Percentiles rank a stretch among this genome's conserved stretches.
Conservation (phyloP, 495 filamentous ascomycete species). For the Talaromyces thailandensis region DNA sequence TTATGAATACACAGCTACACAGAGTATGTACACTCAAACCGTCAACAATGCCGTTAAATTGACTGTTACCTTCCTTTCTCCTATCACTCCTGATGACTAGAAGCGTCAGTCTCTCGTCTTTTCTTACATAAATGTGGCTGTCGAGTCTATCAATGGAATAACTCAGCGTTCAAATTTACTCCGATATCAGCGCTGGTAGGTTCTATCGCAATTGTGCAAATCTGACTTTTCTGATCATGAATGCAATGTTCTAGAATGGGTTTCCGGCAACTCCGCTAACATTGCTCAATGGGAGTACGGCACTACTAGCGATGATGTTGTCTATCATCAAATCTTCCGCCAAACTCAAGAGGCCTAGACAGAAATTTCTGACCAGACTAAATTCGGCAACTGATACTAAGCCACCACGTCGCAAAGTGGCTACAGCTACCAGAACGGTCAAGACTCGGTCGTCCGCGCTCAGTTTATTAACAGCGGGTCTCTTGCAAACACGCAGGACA, state of each 20-base stretch:
- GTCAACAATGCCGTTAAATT: constrained; percentile 38
- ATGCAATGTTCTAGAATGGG: constrained; percentile 37
- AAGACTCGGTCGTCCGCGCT: constrained; percentile 36
- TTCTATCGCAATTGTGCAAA: not conserved
- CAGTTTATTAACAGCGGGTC: constrained; percentile 33
- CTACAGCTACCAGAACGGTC: constrained; percentile 40
- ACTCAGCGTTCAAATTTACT: constrained; percentile 46
- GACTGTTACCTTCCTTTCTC: constrained; percentile 50
- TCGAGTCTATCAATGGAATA: constrained; percentile 43
- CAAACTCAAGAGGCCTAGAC: constrained; percentile 44
- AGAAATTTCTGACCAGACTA: constrained; percentile 42
- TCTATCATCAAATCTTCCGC: constrained; percentile 46
- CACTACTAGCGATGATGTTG: constrained; percentile 24
- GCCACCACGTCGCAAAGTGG: constrained; percentile 30
- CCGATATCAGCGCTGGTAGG: constrained; percentile 52
- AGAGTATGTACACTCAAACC: constrained; percentile 47
- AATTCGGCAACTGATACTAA: constrained; percentile 55
- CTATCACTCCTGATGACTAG: constrained; percentile 45
- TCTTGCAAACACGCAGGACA: constrained; percentile 37
- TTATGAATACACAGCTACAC: constrained; percentile 49
- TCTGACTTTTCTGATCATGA: not conserved
- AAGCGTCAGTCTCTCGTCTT: constrained; percentile 45
- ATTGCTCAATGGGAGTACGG: constrained; percentile 47
- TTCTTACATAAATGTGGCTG: constrained; percentile 46
- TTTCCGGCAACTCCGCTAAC: constrained; percentile 39